Conservation (phyloP, 805 yeast species). For the Yamadazyma kitorensis region DNA sequence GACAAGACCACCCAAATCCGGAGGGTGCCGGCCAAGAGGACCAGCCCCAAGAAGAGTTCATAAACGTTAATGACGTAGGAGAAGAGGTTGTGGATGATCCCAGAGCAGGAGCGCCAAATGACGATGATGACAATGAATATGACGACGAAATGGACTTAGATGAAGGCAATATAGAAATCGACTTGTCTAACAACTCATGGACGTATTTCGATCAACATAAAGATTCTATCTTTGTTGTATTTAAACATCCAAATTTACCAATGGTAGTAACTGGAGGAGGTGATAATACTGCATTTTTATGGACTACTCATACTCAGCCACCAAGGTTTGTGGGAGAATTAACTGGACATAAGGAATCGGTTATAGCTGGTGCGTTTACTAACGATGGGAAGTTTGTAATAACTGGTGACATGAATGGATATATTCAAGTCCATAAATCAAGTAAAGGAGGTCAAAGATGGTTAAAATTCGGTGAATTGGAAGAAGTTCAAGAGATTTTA, state of each 20-base stretch:
- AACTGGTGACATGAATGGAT: conserved; percentile 95
- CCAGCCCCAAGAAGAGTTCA: conserved; percentile 11
- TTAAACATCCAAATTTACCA: conserved; percentile 81
- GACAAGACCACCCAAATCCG: too few relatives aligned
- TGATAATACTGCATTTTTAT: conserved; percentile 81
- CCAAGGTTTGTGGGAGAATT: conserved; percentile 76
- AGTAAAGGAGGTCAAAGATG: conserved; percentile 80
- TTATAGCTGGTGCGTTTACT: conserved; percentile 80
- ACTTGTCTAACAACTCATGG: conserved; percentile 85
- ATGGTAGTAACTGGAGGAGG: conserved; percentile 93
- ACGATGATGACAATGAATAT: conserved; percentile 32
- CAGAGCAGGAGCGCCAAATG: conserved; percentile 30
- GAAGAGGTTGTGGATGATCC: conserved; percentile 34
- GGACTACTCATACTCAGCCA: conserved; percentile 90
- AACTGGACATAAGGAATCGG: conserved; percentile 83
- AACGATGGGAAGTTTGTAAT: conserved; percentile 75
- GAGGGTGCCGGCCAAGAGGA: conserved; percentile 5
- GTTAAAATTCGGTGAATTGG: conserved; percentile 65
- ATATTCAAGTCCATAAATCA: conserved; percentile 68
- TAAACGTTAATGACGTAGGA: conserved; percentile 12
- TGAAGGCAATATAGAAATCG: conserved; percentile 62
- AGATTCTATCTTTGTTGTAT: conserved; percentile 83
- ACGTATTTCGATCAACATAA: conserved; percentile 85
- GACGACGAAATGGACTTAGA: conserved; percentile 24
- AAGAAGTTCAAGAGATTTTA: conserved; percentile 86